phyloP scores from a whole-genome alignment of 177 flowering plant genomes.

The Tripterygium wilfordii region DNA sequence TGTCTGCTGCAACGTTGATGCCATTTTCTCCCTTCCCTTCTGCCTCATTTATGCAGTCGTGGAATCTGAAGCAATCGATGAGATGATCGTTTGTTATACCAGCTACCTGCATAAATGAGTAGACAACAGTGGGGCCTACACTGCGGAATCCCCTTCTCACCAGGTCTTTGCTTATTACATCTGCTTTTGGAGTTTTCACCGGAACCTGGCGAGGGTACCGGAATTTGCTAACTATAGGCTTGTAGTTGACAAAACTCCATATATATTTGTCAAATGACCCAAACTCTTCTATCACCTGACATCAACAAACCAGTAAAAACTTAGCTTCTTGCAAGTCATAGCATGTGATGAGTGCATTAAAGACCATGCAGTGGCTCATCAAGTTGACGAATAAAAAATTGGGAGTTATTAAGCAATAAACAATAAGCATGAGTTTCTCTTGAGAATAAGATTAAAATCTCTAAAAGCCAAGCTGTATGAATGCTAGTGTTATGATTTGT shows the following conservation, averaged over 20 bases:
- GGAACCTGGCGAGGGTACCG: conserved; percentile 76
- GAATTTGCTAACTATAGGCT: conserved; percentile 56
- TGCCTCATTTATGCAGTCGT: conserved; percentile 35
- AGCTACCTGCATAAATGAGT: conserved; percentile 79
- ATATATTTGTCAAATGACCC: conserved; percentile 77
- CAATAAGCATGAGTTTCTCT: not conserved
- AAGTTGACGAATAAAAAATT: not conserved
- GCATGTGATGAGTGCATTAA: no score
- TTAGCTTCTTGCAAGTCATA: no score
- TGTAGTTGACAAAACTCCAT: conserved; percentile 77
- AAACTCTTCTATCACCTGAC: conserved; percentile 63
- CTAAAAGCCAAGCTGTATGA: conserved; percentile 4
- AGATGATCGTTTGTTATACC: conserved; percentile 90
- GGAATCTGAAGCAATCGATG: conserved; percentile 62
- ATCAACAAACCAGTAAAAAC: conserved; percentile 25
- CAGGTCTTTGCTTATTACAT: conserved; percentile 68
- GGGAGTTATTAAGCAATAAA: conserved; percentile 1
- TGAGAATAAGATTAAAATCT: not conserved
- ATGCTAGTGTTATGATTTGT: conserved; percentile 5
- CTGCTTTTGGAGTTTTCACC: conserved; percentile 73
- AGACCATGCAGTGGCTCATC: no score
- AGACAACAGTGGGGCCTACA: conserved; percentile 77
- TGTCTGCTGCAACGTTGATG: conserved; percentile 15
- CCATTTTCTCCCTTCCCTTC: conserved; percentile 20
- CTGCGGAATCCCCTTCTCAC: conserved; percentile 71